Base-by-base conservation (phyloP, 2,329 filamentous ascomycete species). In the Phialophora expanda region DNA sequence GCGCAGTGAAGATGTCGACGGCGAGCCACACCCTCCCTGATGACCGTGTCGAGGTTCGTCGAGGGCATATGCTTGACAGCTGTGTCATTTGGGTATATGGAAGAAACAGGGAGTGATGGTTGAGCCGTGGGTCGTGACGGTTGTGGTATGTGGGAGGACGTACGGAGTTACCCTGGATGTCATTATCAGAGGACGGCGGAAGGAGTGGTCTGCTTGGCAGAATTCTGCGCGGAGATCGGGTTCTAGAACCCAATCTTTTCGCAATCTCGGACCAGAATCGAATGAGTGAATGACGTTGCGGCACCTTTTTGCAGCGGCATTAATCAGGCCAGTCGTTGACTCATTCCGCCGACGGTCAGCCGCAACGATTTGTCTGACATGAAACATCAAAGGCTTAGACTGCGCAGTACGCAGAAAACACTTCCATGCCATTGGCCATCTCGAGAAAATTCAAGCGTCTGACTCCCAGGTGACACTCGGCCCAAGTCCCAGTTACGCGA, bases 91-190 rank as follows among this genome's bases (percentile, higher is more conserved):
- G 24, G 65, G 57, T 32, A 62, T 54, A 26, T 50, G 50, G 54
- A 59, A 58, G 59, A 28, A 22, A 26, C n/a, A 32, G 55, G 24
- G 28, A 50, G n/a, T 24, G 20, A 41, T 41, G 28, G 22, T 28
- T 26, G n/a, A 28, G 26, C 48, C 26, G 48, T 11, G 6, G 3
- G 14, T 54, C n/a, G 26, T 22, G 32, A 62, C 66, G 34, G 57
- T 55, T 64, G 41, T 48, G 53, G 51, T 60, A 64, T 56, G 56
- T 69, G 60, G 64, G 17, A 24, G n/a, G n/a, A n/a, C n/a, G n/a
- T n/a, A n/a, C n/a, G n/a, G n/a, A n/a, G n/a, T n/a, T n/a, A n/a
- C n/a, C n/a, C n/a, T 24, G 24, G 24, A 24, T 24, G 24, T 24
- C 24, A 24, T n/a, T 17, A 7, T n/a, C 17, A 41, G 17, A 41